These are phyloP conservation scores for Phytophthora uliginosa DNA, from an alignment of 352 stramenopile genomes.

Conservation along the genomic window DNA sequence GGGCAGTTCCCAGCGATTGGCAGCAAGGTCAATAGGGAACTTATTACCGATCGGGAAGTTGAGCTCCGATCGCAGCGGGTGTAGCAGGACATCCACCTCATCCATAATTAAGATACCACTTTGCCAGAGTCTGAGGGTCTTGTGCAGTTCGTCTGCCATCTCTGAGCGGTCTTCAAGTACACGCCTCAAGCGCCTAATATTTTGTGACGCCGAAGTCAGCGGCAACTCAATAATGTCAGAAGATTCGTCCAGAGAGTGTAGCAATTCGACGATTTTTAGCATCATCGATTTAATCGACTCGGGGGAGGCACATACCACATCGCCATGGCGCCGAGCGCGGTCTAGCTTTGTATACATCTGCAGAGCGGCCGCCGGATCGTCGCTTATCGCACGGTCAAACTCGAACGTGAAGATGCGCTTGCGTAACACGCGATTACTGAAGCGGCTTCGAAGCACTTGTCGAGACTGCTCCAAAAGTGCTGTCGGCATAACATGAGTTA, in stretches of 20 bases:
- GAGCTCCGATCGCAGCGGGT: constrained; percentile 92
- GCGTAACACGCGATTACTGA: constrained; percentile 96
- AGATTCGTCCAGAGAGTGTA: constrained; percentile 92
- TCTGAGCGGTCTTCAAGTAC: constrained; percentile 85
- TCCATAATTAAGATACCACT: constrained; percentile 96
- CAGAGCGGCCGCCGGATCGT: constrained; percentile 69
- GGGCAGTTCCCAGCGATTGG: constrained; percentile 93
- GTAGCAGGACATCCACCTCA: constrained; percentile 94
- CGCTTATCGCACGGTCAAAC: constrained; percentile 97
- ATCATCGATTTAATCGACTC: constrained; percentile 99
- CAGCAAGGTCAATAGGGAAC: constrained; percentile 90
- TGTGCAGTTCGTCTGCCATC: constrained; percentile 93
- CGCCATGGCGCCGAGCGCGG: constrained; percentile 88
- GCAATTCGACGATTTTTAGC: constrained; percentile 98
- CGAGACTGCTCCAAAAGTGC: constrained; percentile 99
- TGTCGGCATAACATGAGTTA: constrained; percentile 99
- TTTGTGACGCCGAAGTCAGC: constrained; percentile 70
- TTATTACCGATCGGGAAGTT: constrained; percentile 95
- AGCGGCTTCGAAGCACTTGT: constrained; percentile 97
- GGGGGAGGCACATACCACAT: constrained; percentile 99
- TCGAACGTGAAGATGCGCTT: constrained; percentile 99
- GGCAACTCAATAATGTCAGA: constrained; percentile 76
- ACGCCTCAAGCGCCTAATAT: constrained; percentile 71
- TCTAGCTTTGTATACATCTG: constrained; percentile 90
- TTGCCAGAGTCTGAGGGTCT: constrained; percentile 92